Evolutionary conservation across 768 basidiomycete genomes (phyloP), one percentile per base, ranked within the genome.

Genomic region (Hemileccinum impolitum): DNA sequence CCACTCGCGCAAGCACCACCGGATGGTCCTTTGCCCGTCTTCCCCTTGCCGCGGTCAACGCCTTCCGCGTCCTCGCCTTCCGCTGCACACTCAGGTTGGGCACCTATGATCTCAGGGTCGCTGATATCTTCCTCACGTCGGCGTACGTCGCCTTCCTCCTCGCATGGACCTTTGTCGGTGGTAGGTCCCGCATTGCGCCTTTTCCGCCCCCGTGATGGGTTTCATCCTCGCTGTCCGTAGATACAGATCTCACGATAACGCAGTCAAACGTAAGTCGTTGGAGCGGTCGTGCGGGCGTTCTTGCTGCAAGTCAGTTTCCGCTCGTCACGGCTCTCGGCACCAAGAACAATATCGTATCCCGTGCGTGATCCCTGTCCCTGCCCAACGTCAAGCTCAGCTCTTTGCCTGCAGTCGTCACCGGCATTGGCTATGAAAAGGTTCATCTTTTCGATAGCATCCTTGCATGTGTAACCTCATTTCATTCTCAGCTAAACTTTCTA

Each of bases 11-110:
- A 6, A 39, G 50, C 59, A 11, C 11, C 18, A 6, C 65, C 64
- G 17, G 63, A 55, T 9, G 76, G 75, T 65, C 72, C 65, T 50
- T 74, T 67, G 35, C 58, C 26, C 67, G 71, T 25, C 48, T 74
- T 10, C 70, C 72, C 1, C 51, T 57, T n/a, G 76, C 73, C 2
- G 25, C 70, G 18, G 60, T 70, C 30, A 71, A 78, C 12, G 62
- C 61, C 7, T 80, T 80, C 61, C 72, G 74, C 18, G 74, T 80
- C 18, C 48, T 75, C 17, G 72, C 73, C 7, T 82, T 81, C 57
- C 75, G 81, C 13, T 70, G 67, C 59, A 73, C 71, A 4, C 50
- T 81, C 31, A 69, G 75, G 14, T 65, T 79, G 18, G 78, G 77
- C 13, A 61, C 69, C 48, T 70, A 50, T 59, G 70, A 36, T 66